A percentile compares a stretch with the other conserved stretches of the same genome.
These are phyloP conservation scores for Silene coronaria DNA, from an alignment of 179 eudicot species.

Conservation along the genomic window DNA sequence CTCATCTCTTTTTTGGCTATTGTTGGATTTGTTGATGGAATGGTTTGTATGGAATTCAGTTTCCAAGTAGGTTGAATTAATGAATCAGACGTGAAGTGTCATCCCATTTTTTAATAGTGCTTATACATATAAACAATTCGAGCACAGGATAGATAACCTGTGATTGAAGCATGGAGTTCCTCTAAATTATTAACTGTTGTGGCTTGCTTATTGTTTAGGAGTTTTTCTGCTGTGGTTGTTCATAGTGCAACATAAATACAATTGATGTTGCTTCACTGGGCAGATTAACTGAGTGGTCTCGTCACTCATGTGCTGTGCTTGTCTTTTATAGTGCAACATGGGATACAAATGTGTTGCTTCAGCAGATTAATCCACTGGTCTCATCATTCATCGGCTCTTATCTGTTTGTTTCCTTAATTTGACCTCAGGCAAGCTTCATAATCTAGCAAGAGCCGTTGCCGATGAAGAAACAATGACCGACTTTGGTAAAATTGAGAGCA, in stretches of 20 bases:
- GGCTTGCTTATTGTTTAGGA: neutral
- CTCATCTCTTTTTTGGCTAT: neutral
- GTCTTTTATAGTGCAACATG: neutral
- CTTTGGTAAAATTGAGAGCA: slow-evolving; percentile 44
- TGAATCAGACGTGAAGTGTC: neutral
- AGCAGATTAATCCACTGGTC: neutral
- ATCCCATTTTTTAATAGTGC: neutral
- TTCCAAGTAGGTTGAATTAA: neutral
- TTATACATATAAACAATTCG: neutral
- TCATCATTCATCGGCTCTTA: slow-evolving; percentile 10
- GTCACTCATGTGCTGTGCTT: neutral
- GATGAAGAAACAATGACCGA: slow-evolving; percentile 80
- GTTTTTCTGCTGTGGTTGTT: neutral
- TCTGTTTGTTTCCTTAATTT: slow-evolving; percentile 12
- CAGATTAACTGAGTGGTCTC: neutral
- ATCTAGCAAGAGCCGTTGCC: slow-evolving; percentile 93
- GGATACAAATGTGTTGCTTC: neutral
- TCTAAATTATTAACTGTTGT: neutral
- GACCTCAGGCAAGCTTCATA: slow-evolving; percentile 87
- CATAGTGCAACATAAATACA: neutral
- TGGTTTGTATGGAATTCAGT: neutral
- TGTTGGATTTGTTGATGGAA: neutral
- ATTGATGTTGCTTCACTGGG: slow-evolving; percentile 1
- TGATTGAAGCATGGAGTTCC: neutral
- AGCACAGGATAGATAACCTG: neutral